Percentiles rank a stretch among this genome's conserved stretches.
These are phyloP conservation scores for Plasmodium vivax DNA, from an alignment of 169 alveolate species.

Conservation along the genomic window DNA sequence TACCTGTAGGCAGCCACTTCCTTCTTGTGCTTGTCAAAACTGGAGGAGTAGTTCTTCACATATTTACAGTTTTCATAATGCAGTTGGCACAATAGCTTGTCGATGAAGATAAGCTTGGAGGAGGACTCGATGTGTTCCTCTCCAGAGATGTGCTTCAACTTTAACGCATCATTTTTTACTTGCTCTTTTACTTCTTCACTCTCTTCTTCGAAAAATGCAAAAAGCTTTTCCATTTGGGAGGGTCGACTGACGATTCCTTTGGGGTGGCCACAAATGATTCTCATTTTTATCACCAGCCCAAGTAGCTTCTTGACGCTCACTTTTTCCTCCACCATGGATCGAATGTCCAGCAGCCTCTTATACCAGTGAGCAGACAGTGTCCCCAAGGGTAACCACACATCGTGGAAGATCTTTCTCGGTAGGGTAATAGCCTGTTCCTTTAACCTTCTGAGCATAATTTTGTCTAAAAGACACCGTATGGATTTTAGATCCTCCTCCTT, in stretches of 20 bases:
- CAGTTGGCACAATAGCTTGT: constrained; percentile 89
- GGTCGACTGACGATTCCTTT: constrained; percentile 89
- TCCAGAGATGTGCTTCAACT: constrained; percentile 82
- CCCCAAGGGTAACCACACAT: constrained; percentile 93
- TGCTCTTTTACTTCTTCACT: constrained; percentile 77
- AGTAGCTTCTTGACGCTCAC: constrained; percentile 87
- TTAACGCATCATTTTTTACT: constrained; percentile 79
- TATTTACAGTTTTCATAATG: constrained; percentile 87
- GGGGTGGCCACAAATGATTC: constrained; percentile 92
- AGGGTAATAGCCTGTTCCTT: constrained; percentile 92
- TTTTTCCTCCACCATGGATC: constrained; percentile 85
- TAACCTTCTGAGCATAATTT: constrained; percentile 89
- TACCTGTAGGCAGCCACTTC: constrained; percentile 54
- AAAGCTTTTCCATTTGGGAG: constrained; percentile 86
- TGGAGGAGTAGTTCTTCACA: constrained; percentile 74
- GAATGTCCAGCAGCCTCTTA: constrained; percentile 84
- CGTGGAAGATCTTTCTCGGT: constrained; percentile 90
- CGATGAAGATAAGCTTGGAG: constrained; percentile 90
- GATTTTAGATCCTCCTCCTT: constrained; percentile 85
- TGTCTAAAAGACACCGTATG: constrained; percentile 85
- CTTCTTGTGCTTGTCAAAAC: constrained; percentile 73
- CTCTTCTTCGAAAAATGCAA: constrained; percentile 83
- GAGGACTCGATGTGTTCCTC: constrained; percentile 88
- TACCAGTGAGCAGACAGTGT: constrained; percentile 88
- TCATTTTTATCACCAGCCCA: constrained; percentile 92